Percentiles rank a stretch among this genome's conserved stretches.
Conservation (phyloP, 2,329 filamentous ascomycete genomes). For the Plenodomus tracheiphilus region DNA sequence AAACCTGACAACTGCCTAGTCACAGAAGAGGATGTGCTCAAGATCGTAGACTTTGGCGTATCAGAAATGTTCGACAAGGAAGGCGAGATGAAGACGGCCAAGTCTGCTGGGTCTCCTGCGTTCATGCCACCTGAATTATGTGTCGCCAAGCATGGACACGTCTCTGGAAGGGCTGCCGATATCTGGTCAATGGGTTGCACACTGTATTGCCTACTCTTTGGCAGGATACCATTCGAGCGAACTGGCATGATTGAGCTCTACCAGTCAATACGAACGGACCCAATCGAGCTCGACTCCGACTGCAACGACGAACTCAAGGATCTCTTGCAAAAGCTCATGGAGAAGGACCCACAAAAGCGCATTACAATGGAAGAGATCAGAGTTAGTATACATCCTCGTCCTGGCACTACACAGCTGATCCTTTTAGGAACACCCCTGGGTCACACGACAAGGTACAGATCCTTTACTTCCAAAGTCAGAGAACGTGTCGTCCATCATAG, state of each 20-base stretch:
- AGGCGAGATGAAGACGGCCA: constrained; percentile 84
- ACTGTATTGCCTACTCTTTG: constrained; percentile 89
- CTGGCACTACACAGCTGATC: constrained; percentile 12
- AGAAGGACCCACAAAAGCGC: constrained; percentile 81
- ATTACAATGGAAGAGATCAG: constrained; percentile 82
- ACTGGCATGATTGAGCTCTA: constrained; percentile 82
- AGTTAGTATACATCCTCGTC: constrained; percentile 55
- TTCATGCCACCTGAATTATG: constrained; percentile 95
- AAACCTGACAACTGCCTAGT: constrained; percentile 96
- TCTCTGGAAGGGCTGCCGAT: constrained; percentile 87
- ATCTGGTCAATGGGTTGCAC: constrained; percentile 99
- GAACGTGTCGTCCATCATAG: constrained; percentile 80
- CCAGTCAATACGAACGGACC: constrained; percentile 78
- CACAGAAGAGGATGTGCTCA: constrained; percentile 88
- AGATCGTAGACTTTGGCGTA: constrained; percentile 98
- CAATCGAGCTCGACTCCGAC: constrained; percentile 63
- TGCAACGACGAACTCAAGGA: constrained; percentile 72
- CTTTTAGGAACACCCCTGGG: constrained; percentile 83
- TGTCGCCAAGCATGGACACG: constrained; percentile 79
- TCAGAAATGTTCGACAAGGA: constrained; percentile 97
- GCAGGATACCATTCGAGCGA: constrained; percentile 82
- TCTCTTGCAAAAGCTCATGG: constrained; percentile 72
- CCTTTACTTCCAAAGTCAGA: constrained; percentile 78
- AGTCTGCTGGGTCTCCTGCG: constrained; percentile 91
- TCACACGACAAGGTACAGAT: constrained; percentile 79